phyloP scores from a whole-genome alignment of 2,329 filamentous ascomycete species.

The Aspergillus sp. region DNA sequence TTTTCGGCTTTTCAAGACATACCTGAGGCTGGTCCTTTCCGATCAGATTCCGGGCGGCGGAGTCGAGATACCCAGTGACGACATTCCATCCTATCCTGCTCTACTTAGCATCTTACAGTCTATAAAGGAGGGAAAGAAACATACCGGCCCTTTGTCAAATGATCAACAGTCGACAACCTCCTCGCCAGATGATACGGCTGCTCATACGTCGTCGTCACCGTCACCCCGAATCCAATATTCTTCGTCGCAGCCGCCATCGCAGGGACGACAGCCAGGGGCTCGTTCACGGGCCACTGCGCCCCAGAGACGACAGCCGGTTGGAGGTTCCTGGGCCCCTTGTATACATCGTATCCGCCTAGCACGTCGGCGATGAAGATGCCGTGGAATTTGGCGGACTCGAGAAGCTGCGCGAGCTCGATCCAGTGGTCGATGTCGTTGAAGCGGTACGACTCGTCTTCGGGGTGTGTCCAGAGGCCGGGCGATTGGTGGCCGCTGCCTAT shows the following conservation, averaged over 20 bases:
- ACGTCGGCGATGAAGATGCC: constrained; percentile 69
- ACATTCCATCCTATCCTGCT: constrained; percentile 60
- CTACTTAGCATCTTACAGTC: background rate
- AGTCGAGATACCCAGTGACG: constrained; percentile 68
- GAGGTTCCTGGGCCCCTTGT: constrained; percentile 61
- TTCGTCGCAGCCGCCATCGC: constrained; percentile 68
- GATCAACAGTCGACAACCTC: constrained; percentile 65
- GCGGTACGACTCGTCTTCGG: constrained; percentile 60
- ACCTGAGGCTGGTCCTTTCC: constrained; percentile 51
- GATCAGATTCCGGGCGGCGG: constrained; percentile 61
- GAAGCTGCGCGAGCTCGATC: constrained; percentile 59
- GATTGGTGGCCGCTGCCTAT: constrained; percentile 53
- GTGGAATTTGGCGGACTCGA: constrained; percentile 64
- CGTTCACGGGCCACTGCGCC: constrained; percentile 71
- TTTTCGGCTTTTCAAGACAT: background rate
- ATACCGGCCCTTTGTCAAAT: constrained; percentile 62
- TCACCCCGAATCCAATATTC: constrained; percentile 68
- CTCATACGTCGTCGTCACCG: constrained; percentile 67
- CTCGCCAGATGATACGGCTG: constrained; percentile 67
- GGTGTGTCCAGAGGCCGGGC: constrained; percentile 63
- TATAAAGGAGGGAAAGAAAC: too few relatives aligned
- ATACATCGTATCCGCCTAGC: constrained; percentile 69
- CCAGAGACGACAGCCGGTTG: constrained; percentile 61
- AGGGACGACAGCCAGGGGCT: constrained; percentile 62
- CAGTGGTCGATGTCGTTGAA: constrained; percentile 64